Conservation (phyloP, 2,329 filamentous ascomycete species). For the Hymenoscyphus infarciens region DNA sequence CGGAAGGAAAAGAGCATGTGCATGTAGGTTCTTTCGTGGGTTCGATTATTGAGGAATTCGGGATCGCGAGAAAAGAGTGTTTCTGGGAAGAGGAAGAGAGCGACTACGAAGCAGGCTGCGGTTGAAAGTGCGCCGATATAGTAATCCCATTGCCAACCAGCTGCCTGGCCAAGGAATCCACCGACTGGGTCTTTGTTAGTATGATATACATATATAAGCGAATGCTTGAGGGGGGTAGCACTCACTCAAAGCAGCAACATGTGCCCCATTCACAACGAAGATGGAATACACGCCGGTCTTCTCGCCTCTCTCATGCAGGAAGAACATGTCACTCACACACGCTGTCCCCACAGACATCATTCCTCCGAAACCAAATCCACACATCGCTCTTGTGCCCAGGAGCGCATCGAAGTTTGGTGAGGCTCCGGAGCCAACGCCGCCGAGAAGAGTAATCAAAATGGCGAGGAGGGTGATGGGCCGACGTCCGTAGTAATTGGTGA, state of each 20-base stretch:
- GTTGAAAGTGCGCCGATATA: conserved; percentile 31
- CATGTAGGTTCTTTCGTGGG: conserved; percentile 25
- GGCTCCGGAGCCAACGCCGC: conserved; percentile 27
- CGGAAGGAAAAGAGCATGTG: conserved; percentile 29
- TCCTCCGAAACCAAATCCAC: conserved; percentile 32
- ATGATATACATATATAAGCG: neutral
- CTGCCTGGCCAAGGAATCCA: conserved; percentile 29
- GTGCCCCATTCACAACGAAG: conserved; percentile 33
- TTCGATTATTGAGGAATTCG: conserved; percentile 23
- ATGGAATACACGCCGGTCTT: conserved; percentile 33
- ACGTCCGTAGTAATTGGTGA: conserved; percentile 31
- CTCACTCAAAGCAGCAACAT: conserved; percentile 31
- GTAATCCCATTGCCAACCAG: conserved; percentile 35
- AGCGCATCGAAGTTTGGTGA: conserved; percentile 25
- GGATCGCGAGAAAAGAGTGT: conserved; percentile 33
- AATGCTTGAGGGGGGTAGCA: neutral
- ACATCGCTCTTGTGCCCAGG: conserved; percentile 29
- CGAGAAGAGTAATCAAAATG: conserved; percentile 30
- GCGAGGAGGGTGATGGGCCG: conserved; percentile 32
- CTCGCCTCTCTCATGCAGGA: conserved; percentile 32
- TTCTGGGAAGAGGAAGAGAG: conserved; percentile 33
- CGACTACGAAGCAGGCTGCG: conserved; percentile 24
- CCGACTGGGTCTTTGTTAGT: conserved; percentile 24
- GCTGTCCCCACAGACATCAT: conserved; percentile 34
- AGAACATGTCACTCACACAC: conserved; percentile 34